Base-by-base conservation (phyloP, 306 rosid species). In the Casuarina equisetifolia region DNA sequence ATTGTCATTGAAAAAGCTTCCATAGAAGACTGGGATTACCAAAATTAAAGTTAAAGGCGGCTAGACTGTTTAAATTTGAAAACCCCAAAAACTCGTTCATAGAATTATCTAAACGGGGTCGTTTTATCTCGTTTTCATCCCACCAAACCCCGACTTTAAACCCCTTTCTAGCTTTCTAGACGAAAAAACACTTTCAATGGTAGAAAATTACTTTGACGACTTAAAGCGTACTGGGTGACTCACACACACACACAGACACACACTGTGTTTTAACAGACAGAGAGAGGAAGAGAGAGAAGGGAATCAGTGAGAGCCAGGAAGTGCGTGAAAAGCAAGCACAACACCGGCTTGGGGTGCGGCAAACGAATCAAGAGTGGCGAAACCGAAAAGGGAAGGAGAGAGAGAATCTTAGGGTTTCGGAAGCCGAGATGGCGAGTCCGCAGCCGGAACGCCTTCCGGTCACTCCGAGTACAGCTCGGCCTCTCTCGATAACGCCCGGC, bases 401-500 rank as follows among this genome's bases (percentile, higher is more conserved):
- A 20, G 70, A 52, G 70, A 64, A 70, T 58, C 59, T 78, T 69
- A 2, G 19, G 90, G 75, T 80, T 78, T 74, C 64, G 75, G 73
- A 73, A 79, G 81, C 84, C 83, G 86, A 84, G 69, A 81, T 87
- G 90, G 87, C 97, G 74, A 86, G 87, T 76, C 96, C 93, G 36
- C 85, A 58, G 74, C 70, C 85, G n/a, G 86, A 81, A 46, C 69
- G 79, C 13, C 68, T 51, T 2, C 52, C 66, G 64, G 62, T 76
- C 71, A 74, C 83, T 72, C 88, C 84, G 20, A 50, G 51, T 76
- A 79, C 93, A 5, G 74, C 73, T 5, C 84, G 75, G 80, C 88
- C 76, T 9, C 74, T 92, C 62, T 90, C 98, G n/a, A 82, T 92
- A 32, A 87, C 96, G 0, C 96, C 97, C 3, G 92, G 91, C 66